Conservation (phyloP, 192 early-diverging fungal species). For the Coemansia sp. region DNA sequence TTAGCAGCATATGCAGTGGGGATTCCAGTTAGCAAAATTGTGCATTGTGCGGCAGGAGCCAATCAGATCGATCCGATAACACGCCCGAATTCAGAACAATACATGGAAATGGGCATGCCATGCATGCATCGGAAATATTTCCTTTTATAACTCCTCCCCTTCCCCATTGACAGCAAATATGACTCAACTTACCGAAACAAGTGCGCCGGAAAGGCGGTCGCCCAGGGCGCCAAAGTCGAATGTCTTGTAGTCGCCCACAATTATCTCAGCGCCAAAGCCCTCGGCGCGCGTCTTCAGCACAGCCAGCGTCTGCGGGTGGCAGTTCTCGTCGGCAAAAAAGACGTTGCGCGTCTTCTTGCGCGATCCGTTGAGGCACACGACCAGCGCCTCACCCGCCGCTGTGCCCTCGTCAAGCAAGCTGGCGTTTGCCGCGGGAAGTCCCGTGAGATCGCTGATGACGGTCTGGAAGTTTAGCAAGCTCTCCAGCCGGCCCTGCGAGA, state of each 20-base stretch:
- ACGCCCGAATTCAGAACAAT: neutral
- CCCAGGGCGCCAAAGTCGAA: constrained; percentile 78
- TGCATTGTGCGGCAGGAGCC: neutral
- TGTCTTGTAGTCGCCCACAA: constrained; percentile 78
- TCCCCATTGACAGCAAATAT: neutral
- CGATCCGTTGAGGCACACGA: constrained; percentile 72
- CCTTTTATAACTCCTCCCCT: neutral
- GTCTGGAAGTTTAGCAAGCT: constrained; percentile 98
- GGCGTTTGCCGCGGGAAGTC: constrained; percentile 95
- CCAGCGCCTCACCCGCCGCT: constrained; percentile 97
- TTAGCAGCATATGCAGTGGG: too few relatives aligned
- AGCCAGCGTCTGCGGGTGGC: constrained; percentile 95
- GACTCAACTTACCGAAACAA: constrained; percentile 71
- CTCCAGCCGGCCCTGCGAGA: constrained; percentile 97
- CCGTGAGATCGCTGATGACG: constrained; percentile 93
- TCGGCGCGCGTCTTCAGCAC: constrained; percentile 93
- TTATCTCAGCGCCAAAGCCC: constrained; percentile 89
- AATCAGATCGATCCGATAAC: constrained; percentile 21
- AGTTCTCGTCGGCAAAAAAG: constrained; percentile 92
- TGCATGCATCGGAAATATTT: neutral
- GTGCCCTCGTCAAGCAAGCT: constrained; percentile 99
- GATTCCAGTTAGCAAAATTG: neutral
- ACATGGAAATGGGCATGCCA: neutral
- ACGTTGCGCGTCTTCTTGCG: constrained; percentile 79
- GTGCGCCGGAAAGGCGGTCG: constrained; percentile 84